Evolutionary conservation across 805 yeast genomes (phyloP).

Genomic region (Sugiyamaella floridensis): DNA sequence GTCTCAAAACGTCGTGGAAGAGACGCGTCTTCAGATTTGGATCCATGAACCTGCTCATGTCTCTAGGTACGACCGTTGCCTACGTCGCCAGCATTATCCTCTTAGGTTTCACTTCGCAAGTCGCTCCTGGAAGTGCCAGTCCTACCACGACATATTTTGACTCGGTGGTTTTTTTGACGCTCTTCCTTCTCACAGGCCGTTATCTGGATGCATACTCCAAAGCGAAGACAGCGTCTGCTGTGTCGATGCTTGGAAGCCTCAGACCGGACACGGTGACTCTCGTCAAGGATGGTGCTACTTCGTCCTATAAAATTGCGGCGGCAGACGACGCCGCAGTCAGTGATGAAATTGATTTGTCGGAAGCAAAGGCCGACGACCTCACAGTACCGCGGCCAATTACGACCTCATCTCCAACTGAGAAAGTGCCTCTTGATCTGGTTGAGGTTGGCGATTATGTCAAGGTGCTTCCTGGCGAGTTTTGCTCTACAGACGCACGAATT

Average conservation of each 20-base stretch:
- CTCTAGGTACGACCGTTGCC: conserved; percentile 65
- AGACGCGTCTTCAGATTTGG: conserved; percentile 63
- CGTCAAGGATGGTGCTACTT: conserved; percentile 25
- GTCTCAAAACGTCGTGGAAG: conserved; percentile 45
- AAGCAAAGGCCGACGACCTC: background rate
- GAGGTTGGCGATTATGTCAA: conserved; percentile 82
- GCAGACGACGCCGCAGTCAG: conserved; percentile 13
- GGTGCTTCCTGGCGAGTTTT: conserved; percentile 33
- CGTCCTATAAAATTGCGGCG: conserved; percentile 11
- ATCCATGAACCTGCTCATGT: conserved; percentile 69
- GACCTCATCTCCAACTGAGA: conserved; percentile 1
- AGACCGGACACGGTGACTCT: conserved; percentile 47
- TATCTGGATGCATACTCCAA: conserved; percentile 61
- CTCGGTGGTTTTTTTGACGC: conserved; percentile 68
- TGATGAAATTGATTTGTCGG: background rate
- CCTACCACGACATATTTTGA: conserved; percentile 66
- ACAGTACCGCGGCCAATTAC: background rate
- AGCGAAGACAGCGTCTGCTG: conserved; percentile 58
- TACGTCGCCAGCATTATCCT: conserved; percentile 61
- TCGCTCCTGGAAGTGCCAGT: conserved; percentile 13
- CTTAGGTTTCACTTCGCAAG: conserved; percentile 39
- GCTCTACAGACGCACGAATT: conserved; percentile 74
- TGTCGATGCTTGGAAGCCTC: conserved; percentile 45
- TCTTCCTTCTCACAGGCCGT: conserved; percentile 65
- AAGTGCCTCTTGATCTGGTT: conserved; percentile 35